phyloP scores from a whole-genome alignment of 192 early-diverging fungal species.

The Gryganskiella cystojenkinii region DNA sequence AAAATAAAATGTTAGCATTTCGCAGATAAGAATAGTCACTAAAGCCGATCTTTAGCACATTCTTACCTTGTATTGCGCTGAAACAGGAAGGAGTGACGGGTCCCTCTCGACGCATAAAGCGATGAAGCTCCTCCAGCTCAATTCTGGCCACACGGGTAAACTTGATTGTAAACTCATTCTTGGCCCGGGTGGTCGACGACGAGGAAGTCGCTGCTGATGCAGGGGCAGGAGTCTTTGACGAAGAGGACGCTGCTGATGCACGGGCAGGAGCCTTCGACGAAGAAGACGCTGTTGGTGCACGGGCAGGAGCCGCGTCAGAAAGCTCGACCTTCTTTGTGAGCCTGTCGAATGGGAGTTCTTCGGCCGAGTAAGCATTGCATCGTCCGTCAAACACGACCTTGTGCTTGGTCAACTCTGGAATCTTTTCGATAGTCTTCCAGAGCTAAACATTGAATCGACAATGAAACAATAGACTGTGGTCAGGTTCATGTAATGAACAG shows the following conservation, averaged over 20 bases:
- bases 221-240: not conserved
- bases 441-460: conserved; percentile 2
- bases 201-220: not conserved
- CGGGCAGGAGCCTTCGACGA: not conserved
- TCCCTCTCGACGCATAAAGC: conserved; percentile 17
- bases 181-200: not conserved
- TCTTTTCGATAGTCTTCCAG: conserved; percentile 31
- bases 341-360: conserved; percentile 16
- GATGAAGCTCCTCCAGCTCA: conserved; percentile 35
- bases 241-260: not conserved
- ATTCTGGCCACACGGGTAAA: conserved; percentile 14
- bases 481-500: no score
- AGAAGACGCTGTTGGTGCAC: not conserved
- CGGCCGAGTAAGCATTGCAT: conserved; percentile 27
- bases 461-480: not conserved
- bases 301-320: conserved; percentile 8
- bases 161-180: conserved; percentile 40
- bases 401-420: conserved; percentile 31
- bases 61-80: conserved; percentile 34
- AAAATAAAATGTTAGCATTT: not conserved
- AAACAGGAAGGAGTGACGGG: conserved; percentile 31
- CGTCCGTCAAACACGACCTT: conserved; percentile 41
- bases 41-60: not conserved
- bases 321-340: conserved; percentile 28
- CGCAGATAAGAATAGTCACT: not conserved